A percentile compares a stretch with the other conserved stretches of the same genome.
Conservation (phyloP, 1,284 basidiomycete genomes). For the Laetiporus sulphureus region DNA sequence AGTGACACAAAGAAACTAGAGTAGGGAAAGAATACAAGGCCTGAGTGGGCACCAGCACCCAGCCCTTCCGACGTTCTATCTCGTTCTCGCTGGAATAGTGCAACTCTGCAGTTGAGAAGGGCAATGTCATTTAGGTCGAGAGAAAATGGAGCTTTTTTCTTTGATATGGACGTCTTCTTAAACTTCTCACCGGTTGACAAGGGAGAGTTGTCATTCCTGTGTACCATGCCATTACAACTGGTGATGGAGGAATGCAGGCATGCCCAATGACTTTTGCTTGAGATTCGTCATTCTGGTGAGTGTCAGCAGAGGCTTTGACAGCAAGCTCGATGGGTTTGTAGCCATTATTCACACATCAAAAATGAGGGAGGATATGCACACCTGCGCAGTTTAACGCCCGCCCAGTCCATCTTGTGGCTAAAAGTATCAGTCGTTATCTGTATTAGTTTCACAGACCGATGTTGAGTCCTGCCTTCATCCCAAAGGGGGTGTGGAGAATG, state of each 20-base stretch:
- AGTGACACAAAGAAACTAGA: too few species aligned
- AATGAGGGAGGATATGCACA: conserved; percentile 25
- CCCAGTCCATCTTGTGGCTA: conserved; percentile 78
- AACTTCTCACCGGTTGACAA: conserved; percentile 64
- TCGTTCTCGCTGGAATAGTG: conserved; percentile 76
- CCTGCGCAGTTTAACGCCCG: conserved; percentile 75
- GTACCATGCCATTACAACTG: too few species aligned
- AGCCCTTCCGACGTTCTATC: conserved; percentile 62
- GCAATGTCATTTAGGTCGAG: conserved; percentile 59
- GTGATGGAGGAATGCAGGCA: too few species aligned
- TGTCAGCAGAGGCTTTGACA: conserved; percentile 51
- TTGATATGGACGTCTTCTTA: conserved; percentile 45
- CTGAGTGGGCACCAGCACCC: too few species aligned
- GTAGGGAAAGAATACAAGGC: too few species aligned
- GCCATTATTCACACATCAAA: conserved; percentile 11
- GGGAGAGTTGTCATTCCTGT: too few species aligned
- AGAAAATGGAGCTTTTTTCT: conserved; percentile 18
- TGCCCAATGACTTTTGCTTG: conserved; percentile 69
- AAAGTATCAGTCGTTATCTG: conserved; percentile 84
- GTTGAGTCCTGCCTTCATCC: conserved; percentile 68
- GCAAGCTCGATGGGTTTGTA: conserved; percentile 48
- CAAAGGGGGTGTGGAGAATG: conserved; percentile 68
- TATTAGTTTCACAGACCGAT: conserved; percentile 76
- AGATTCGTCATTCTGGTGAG: conserved; percentile 38
- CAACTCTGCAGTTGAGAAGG: conserved; percentile 62